These are phyloP conservation scores for Mallotus japonicus DNA, from an alignment of 441 rosid genomes.

Conservation along the genomic window DNA sequence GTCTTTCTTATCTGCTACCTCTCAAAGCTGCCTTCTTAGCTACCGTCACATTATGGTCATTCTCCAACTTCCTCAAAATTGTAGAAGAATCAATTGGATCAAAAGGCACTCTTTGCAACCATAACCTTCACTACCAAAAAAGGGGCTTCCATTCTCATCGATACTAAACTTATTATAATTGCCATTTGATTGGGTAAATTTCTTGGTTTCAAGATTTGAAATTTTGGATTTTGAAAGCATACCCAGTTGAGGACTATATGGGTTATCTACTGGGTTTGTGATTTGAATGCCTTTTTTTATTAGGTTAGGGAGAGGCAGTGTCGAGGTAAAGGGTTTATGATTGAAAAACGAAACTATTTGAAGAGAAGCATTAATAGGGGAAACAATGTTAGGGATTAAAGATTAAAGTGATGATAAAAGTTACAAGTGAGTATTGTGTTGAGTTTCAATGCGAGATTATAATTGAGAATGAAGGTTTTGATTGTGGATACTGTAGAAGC, in stretches of 20 bases:
- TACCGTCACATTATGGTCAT: slow-evolving; percentile 56
- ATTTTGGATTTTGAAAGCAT: slow-evolving; percentile 23
- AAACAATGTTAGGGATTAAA: slow-evolving; percentile 62
- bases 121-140: slow-evolving; percentile 66
- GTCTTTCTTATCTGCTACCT: slow-evolving; percentile 10
- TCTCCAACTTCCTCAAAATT: slow-evolving; percentile 85
- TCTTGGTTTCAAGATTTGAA: slow-evolving; percentile 18
- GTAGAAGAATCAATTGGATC: slow-evolving; percentile 72
- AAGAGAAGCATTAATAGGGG: slow-evolving; percentile 78
- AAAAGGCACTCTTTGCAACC: slow-evolving; percentile 87
- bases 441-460: slow-evolving; percentile 66
- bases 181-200: slow-evolving; percentile 19
- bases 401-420: slow-evolving; percentile 74
- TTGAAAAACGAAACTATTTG: slow-evolving; percentile 67
- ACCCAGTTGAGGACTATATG: slow-evolving; percentile 15
- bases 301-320: slow-evolving; percentile 64
- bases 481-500: slow-evolving; percentile 35
- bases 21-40: slow-evolving; percentile 77
- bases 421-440: slow-evolving; percentile 56
- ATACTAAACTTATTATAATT: slow-evolving; percentile 12
- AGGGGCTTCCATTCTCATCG: slow-evolving; percentile 51
- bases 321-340: slow-evolving; percentile 60
- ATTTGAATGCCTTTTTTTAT: slow-evolving; percentile 26
- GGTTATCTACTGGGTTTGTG: neutral
- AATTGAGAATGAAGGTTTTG: slow-evolving; percentile 63